Evolutionary conservation across 306 rosid species (phyloP).

Genomic region (Pueraria montana): DNA sequence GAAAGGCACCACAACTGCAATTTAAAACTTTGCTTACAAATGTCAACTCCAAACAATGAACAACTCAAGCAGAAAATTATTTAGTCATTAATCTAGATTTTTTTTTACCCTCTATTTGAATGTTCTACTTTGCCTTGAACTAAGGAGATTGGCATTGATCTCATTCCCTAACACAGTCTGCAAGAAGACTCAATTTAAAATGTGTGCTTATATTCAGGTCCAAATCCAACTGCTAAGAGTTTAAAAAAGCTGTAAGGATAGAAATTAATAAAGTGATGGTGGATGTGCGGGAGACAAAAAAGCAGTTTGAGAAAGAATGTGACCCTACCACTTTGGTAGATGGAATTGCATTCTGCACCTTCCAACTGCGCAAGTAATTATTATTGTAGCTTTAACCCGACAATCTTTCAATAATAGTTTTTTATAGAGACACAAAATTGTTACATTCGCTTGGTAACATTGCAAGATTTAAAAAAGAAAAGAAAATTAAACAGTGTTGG

Average conservation of each 20-base stretch:
- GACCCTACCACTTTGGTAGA: slow-evolving; percentile 60
- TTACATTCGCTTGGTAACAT: neutral
- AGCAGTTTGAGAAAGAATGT: slow-evolving; percentile 43
- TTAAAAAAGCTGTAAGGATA: neutral
- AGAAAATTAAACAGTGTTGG: neutral
- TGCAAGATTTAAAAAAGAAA: neutral
- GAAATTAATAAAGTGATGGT: neutral
- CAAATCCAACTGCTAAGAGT: slow-evolving; percentile 10
- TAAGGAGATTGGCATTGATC: neutral
- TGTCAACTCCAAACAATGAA: neutral
- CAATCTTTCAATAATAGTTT: slow-evolving; percentile 37
- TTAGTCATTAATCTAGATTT: neutral
- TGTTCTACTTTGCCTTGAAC: neutral
- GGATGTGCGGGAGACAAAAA: slow-evolving; percentile 5
- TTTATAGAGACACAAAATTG: neutral
- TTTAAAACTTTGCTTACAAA: neutral
- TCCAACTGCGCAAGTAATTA: slow-evolving; percentile 52
- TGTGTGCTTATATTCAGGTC: neutral
- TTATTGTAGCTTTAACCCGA: slow-evolving; percentile 36
- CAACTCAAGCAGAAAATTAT: neutral
- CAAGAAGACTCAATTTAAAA: neutral
- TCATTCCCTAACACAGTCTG: neutral
- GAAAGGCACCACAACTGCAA: neutral
- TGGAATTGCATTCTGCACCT: slow-evolving; percentile 43
- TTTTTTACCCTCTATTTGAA: neutral